Evolutionary conservation across 768 basidiomycete genomes (phyloP).

Genomic region (Termitomyces sp.): DNA sequence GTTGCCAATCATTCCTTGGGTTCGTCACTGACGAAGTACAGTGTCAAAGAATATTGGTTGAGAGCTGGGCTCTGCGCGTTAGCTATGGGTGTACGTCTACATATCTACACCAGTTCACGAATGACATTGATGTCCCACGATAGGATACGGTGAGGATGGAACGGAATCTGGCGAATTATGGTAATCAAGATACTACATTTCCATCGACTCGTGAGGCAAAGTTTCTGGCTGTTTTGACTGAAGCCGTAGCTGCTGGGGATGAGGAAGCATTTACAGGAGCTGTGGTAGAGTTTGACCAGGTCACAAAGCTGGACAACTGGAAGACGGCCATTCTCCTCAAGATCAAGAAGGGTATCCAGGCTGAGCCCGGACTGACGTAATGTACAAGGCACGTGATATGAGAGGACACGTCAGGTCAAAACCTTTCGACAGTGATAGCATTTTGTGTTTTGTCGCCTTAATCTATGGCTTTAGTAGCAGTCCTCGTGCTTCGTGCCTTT

Average conservation of each 20-base stretch:
- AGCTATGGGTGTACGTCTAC: conserved; percentile 68
- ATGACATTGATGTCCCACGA: neutral
- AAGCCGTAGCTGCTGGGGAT: conserved; percentile 54
- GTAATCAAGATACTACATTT: conserved; percentile 82
- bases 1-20: conserved; percentile 81
- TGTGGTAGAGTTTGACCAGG: conserved; percentile 90
- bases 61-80: conserved; percentile 82
- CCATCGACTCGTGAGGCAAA: conserved; percentile 87
- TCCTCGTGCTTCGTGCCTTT: conserved; percentile 45
- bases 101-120: neutral
- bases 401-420: neutral
- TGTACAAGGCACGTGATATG: conserved; percentile 1
- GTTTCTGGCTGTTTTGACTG: conserved; percentile 72
- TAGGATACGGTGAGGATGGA: conserved; percentile 84
- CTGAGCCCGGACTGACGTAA: conserved; percentile 34
- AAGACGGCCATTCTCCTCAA: conserved; percentile 88
- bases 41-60: conserved; percentile 97
- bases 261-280: conserved; percentile 67
- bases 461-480: conserved; percentile 43
- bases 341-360: conserved; percentile 79
- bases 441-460: neutral
- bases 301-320: conserved; percentile 93
- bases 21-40: conserved; percentile 91
- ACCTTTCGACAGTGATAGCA: neutral
- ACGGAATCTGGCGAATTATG: conserved; percentile 75